Evolutionary conservation across 306 rosid genomes (phyloP).

Genomic region (Calophaca sinica): DNA sequence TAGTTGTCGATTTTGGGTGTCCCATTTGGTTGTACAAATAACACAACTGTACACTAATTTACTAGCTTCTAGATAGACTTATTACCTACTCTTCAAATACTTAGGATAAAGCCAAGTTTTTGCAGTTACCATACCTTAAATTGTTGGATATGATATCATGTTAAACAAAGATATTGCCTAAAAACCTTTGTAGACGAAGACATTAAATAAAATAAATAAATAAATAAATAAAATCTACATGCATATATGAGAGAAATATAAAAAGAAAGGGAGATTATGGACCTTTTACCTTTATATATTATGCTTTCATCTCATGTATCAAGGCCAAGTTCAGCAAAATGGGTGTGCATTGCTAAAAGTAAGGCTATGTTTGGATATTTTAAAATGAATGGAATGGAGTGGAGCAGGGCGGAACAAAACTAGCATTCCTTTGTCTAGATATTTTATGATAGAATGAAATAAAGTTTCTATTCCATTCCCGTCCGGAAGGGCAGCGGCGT

Average conservation of each 20-base stretch:
- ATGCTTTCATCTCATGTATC: constrained; percentile 6
- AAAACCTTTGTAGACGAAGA: neutral
- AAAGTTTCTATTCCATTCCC: no score
- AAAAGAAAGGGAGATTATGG: neutral
- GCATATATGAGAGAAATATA: constrained; percentile 26
- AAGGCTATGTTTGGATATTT: neutral
- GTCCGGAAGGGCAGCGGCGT: no score
- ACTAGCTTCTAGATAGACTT: neutral
- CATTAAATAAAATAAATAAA: constrained; percentile 1
- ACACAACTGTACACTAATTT: neutral
- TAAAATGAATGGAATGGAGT: no score
- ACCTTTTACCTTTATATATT: neutral
- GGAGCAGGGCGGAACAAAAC: no score
- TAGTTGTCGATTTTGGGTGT: no score
- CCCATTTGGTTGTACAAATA: no score
- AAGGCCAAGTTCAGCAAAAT: neutral
- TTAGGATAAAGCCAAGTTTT: neutral
- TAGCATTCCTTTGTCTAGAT: no score
- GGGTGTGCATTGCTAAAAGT: constrained; percentile 19
- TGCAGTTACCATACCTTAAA: neutral
- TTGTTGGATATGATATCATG: constrained; percentile 7
- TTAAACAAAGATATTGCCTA: neutral
- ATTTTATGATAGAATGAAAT: no score
- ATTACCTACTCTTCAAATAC: constrained; percentile 1
- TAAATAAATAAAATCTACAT: neutral